Percentiles rank a stretch among this genome's conserved stretches.
Conservation (phyloP, 441 rosid genomes). For the Viola pubescens region DNA sequence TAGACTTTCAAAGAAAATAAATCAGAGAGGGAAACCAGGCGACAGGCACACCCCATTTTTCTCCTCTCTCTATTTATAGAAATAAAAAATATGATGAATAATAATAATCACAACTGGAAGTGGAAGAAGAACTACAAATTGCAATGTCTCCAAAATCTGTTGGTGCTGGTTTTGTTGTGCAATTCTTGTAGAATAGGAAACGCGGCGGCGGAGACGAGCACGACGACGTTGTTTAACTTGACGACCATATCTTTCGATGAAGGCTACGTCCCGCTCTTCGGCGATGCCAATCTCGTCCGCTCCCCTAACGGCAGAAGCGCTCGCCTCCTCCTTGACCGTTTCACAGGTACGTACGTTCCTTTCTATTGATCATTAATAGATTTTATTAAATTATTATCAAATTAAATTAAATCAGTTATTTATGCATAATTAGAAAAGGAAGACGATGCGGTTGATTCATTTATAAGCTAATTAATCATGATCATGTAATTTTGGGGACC, state of each 20-base stretch:
- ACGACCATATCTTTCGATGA: slow-evolving; percentile 62
- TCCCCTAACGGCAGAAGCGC: slow-evolving; percentile 57
- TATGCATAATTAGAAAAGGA: too few relatives aligned
- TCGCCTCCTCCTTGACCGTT: slow-evolving; percentile 78
- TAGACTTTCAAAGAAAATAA: neutral
- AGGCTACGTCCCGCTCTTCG: slow-evolving; percentile 73
- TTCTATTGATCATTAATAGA: too few relatives aligned
- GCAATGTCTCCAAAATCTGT: neutral
- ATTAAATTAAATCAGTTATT: too few relatives aligned
- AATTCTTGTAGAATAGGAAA: neutral
- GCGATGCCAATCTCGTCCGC: slow-evolving; percentile 69
- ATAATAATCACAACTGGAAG: too few relatives aligned
- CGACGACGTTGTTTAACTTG: slow-evolving; percentile 31
- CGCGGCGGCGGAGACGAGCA: slow-evolving; percentile 3
- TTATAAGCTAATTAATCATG: too few relatives aligned
- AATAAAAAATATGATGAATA: too few relatives aligned
- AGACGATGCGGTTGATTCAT: too few relatives aligned
- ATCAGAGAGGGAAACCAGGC: neutral
- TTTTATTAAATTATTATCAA: too few relatives aligned
- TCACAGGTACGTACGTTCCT: slow-evolving; percentile 39
- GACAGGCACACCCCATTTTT: neutral
- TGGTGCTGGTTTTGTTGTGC: slow-evolving; percentile 1
- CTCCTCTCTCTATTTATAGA: too few relatives aligned
- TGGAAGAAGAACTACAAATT: slow-evolving; percentile 3
- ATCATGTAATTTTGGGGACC: too few relatives aligned